Evolutionary conservation across 176 grass and related monocot genomes (phyloP).

Genomic region (Lolium perenne): DNA sequence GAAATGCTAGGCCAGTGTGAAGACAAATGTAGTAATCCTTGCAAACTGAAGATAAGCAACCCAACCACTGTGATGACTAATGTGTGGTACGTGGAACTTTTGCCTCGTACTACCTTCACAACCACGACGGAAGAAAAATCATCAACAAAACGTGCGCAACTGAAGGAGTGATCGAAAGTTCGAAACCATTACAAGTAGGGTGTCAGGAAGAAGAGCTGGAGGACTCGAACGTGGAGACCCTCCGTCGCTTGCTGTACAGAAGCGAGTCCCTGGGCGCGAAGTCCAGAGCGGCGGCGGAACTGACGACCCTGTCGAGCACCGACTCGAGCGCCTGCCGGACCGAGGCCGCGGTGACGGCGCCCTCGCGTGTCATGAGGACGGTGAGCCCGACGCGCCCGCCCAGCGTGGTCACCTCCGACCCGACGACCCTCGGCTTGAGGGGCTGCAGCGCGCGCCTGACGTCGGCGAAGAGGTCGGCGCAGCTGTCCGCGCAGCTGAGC

Average conservation of each 20-base stretch:
- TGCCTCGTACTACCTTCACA: too few species aligned
- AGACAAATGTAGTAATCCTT: background rate
- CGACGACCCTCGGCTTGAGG: constrained; percentile 54
- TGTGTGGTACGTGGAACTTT: too few species aligned
- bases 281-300: constrained; percentile 49
- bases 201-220: constrained; percentile 79
- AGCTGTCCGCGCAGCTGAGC: constrained; percentile 82
- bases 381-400: constrained; percentile 68
- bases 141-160: too few species aligned
- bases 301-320: constrained; percentile 60
- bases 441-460: constrained; percentile 60
- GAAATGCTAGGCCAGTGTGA: background rate
- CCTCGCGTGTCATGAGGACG: constrained; percentile 51
- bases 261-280: constrained; percentile 63
- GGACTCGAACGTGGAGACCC: constrained; percentile 64
- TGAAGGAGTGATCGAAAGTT: too few species aligned
- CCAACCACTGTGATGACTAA: background rate
- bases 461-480: constrained; percentile 66
- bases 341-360: constrained; percentile 27
- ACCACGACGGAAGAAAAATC: too few species aligned
- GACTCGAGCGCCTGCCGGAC: constrained; percentile 68
- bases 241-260: constrained; percentile 58
- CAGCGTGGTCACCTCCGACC: constrained; percentile 79
- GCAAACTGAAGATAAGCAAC: background rate
- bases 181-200: too few species aligned